Percentiles rank a stretch among this genome's conserved stretches.
Evolutionary conservation across 495 filamentous ascomycete species (phyloP).

Genomic region (Neohortaea acidophila): DNA sequence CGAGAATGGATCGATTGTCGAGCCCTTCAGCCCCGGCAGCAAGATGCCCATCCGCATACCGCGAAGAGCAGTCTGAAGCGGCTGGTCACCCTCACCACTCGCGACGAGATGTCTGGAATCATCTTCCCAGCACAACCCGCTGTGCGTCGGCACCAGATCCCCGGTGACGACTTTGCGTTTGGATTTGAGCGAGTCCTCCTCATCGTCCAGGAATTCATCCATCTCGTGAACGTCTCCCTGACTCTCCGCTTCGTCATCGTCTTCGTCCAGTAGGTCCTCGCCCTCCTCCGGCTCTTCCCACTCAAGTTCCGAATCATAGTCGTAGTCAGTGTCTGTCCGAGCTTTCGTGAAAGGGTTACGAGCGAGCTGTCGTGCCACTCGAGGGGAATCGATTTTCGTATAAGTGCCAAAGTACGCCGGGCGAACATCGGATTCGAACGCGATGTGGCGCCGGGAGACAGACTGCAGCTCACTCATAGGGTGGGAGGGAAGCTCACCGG

Average conservation of each 20-base stretch:
- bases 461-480: constrained; percentile 41
- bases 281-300: constrained; percentile 78
- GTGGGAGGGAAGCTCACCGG: constrained; percentile 22
- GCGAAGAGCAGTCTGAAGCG: constrained; percentile 35
- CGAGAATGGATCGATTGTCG: constrained; percentile 73
- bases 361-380: constrained; percentile 41
- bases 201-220: constrained; percentile 65
- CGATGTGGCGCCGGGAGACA: constrained; percentile 60
- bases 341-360: constrained; percentile 50
- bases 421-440: constrained; percentile 74
- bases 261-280: constrained; percentile 54
- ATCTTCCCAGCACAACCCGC: constrained; percentile 72
- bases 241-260: constrained; percentile 62
- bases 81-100: constrained; percentile 28
- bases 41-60: constrained; percentile 9
- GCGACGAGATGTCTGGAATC: constrained; percentile 27
- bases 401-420: constrained; percentile 83
- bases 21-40: constrained; percentile 24
- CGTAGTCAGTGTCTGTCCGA: constrained; percentile 65
- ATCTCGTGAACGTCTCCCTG: constrained; percentile 48
- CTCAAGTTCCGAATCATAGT: constrained; percentile 93
- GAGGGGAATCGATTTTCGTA: constrained; percentile 39
- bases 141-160: constrained; percentile 60
- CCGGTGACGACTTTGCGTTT: constrained; percentile 37
- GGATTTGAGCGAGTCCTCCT: constrained; percentile 27